Percentiles rank a stretch among this genome's conserved stretches.
Conservation (phyloP, 2,329 filamentous ascomycete species). For the Aspergillus transmontanensis region DNA sequence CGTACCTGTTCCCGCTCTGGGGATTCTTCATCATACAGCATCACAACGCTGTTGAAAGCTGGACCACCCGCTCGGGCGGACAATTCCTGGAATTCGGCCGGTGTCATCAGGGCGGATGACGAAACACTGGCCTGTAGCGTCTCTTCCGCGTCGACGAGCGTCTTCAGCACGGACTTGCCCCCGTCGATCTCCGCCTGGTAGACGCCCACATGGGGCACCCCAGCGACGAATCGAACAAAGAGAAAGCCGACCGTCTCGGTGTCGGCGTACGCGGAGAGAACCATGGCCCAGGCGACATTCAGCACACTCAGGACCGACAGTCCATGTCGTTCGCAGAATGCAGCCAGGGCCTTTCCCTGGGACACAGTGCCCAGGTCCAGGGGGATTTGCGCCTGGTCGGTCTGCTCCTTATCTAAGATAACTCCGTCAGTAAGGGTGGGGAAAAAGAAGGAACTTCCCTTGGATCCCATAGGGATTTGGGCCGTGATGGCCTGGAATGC, state of each 20-base stretch:
- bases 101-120: neutral
- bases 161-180: neutral
- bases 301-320: neutral
- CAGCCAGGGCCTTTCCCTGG: neutral
- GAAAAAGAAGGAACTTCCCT: neutral
- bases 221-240: neutral
- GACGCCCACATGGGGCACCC: neutral
- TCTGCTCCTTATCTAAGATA: neutral
- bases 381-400: neutral
- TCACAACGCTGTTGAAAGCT: neutral
- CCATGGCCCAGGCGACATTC: slow-evolving; percentile 5
- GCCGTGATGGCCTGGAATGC: neutral
- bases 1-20: neutral
- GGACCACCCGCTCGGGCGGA: neutral
- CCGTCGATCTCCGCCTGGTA: neutral
- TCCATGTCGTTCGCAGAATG: neutral
- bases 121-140: neutral
- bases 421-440: neutral
- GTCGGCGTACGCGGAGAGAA: neutral
- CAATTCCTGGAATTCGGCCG: neutral
- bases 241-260: neutral
- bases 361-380: neutral
- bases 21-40: neutral
- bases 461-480: neutral
- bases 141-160: neutral